Evolutionary conservation across 2,329 filamentous ascomycete genomes (phyloP), one percentile per base, ranked within the genome.

Genomic region (Stachybotrys echinatus): DNA sequence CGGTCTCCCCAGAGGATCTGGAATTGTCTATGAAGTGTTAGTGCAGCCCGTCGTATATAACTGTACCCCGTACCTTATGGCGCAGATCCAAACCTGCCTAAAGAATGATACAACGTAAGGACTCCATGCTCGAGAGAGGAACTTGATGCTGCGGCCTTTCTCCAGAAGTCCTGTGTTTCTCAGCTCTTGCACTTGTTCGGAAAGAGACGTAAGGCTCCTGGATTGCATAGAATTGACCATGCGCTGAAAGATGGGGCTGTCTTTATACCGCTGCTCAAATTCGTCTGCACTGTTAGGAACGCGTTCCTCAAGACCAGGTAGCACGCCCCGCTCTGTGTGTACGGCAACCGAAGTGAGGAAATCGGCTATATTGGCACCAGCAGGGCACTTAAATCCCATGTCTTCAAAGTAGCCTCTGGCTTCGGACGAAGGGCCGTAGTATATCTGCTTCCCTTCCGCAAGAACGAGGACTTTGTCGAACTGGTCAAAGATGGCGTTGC

Each of bases 401-500:
- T 82, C 73, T 51, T 82, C 73, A 61, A 89, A 88, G 64, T 87
- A 89, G 50, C 79, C 71, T 50, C 75, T 78, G 3, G 86, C 85
- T 42, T 80, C 73, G n/a, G 71, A 68, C 4, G 77, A 75, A 3
- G 77, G 80, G 0, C 85, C 85, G 61, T 83, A 81, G 67, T 80
- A 89, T 48, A 88, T 79, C 67, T 84, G 81, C 5, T 79, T 76
- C 1, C 85, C 85, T 40, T 79, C 72, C 52, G 87, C 83, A 42
- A 89, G 84, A 18, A 89, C 77, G 50, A 87, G 67, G 3, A 88
- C 84, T 64, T 88, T 88, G 65, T 89, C 85, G 74, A 89, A 87
- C 5, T 83, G 70, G 21, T 82, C 70, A 57, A 80, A 84, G 50
- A 85, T 83, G 37, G 73, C 77, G 42, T 86, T 81, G 10, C 80